Percentiles rank a stretch among this genome's conserved stretches.
Evolutionary conservation across 768 basidiomycete genomes (phyloP).

Genomic region (Scleroderma bovista): DNA sequence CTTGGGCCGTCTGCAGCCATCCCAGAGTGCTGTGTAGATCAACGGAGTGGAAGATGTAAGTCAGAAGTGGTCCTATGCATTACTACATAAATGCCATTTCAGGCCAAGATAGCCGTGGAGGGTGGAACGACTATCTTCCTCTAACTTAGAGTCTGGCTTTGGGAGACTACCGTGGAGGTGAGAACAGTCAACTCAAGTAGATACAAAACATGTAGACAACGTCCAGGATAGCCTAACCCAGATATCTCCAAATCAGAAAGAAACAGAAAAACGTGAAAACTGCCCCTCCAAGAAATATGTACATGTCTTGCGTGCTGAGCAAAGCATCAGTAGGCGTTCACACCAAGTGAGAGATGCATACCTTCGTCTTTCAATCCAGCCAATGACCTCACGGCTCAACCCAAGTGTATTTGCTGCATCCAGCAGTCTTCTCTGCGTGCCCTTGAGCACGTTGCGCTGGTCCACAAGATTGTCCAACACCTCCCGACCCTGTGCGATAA

Average conservation of each 20-base stretch:
- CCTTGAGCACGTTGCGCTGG: slow-evolving; percentile 90
- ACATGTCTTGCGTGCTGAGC: slow-evolving; percentile 87
- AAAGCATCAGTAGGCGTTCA: too few relatives aligned
- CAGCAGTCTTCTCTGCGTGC: slow-evolving; percentile 81
- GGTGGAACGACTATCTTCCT: too few relatives aligned
- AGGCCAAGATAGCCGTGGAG: too few relatives aligned
- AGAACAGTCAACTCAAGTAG: too few relatives aligned
- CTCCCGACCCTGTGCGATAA: slow-evolving; percentile 87
- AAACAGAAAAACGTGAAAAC: slow-evolving; percentile 90
- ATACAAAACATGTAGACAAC: background rate
- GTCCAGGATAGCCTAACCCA: slow-evolving; percentile 43
- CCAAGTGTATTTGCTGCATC: slow-evolving; percentile 94
- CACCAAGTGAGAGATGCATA: slow-evolving; percentile 22
- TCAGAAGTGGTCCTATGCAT: too few relatives aligned
- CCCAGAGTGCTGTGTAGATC: background rate
- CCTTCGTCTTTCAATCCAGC: slow-evolving; percentile 96
- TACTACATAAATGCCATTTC: background rate
- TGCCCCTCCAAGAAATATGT: slow-evolving; percentile 84
- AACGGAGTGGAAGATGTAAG: too few relatives aligned
- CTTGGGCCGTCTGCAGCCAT: slow-evolving; percentile 16
- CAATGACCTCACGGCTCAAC: slow-evolving; percentile 88
- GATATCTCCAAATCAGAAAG: slow-evolving; percentile 86
- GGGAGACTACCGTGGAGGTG: too few relatives aligned
- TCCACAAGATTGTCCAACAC: slow-evolving; percentile 89
- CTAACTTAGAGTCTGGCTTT: too few relatives aligned